Percentiles rank a stretch among this genome's conserved stretches.
phyloP scores from a whole-genome alignment of 306 rosid genomes.

The Canavalia gladiata region DNA sequence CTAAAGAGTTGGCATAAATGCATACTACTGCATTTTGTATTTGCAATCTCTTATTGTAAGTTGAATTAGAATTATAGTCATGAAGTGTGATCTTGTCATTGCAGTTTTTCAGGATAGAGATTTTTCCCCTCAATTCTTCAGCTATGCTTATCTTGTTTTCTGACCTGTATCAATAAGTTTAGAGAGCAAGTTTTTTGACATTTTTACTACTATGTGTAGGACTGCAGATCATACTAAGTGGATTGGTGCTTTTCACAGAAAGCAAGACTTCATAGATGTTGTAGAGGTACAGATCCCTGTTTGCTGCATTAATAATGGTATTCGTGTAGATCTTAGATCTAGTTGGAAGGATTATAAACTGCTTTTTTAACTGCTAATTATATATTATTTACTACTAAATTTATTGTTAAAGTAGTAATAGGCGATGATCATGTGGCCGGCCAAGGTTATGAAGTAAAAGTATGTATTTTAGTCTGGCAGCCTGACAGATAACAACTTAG shows the following conservation, averaged over 20 bases:
- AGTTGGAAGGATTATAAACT: constrained; percentile 11
- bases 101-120: not conserved
- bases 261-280: constrained; percentile 66
- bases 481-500: not conserved
- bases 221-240: constrained; percentile 72
- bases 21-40: not conserved
- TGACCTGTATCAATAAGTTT: not conserved
- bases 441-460: constrained; percentile 2
- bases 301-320: constrained; percentile 26
- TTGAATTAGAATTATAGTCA: not conserved
- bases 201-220: constrained; percentile 41
- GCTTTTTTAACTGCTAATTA: constrained; percentile 8
- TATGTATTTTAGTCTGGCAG: not conserved
- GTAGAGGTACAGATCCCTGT: constrained; percentile 58
- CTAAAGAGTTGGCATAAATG: not conserved
- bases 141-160: constrained; percentile 16
- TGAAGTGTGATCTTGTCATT: constrained; percentile 4
- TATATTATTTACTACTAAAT: not conserved
- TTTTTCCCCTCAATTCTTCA: not conserved
- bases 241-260: constrained; percentile 64
- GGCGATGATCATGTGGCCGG: not conserved
- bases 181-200: constrained; percentile 17
- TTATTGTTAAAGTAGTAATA: constrained; percentile 5
- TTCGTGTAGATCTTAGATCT: constrained; percentile 17
- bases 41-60: not conserved